phyloP scores from a whole-genome alignment of 2,329 filamentous ascomycete genomes.

The Samsoniella hepiali region DNA sequence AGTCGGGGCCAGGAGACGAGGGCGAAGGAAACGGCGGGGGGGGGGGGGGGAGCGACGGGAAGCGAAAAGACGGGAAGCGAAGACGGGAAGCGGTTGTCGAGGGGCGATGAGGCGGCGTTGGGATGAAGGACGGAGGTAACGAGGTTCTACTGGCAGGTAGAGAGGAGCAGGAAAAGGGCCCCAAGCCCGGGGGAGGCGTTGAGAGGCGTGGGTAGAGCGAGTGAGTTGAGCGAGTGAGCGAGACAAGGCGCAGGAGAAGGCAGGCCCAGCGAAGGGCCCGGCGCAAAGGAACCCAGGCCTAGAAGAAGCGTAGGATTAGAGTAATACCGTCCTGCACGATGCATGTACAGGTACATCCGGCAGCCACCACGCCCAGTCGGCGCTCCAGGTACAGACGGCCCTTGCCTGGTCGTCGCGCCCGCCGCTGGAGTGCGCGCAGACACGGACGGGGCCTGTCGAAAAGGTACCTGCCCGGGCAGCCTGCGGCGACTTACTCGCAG shows the following conservation, averaged over 20 bases:
- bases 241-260: no score
- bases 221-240: no score
- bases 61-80: neutral
- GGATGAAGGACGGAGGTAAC: neutral
- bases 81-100: neutral
- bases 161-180: neutral
- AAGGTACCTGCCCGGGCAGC: neutral
- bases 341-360: no score
- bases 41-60: neutral
- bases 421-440: neutral
- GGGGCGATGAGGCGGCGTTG: constrained; percentile 3
- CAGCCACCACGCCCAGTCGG: no score
- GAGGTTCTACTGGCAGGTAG: constrained; percentile 4
- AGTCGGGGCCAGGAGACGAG: neutral
- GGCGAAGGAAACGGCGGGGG: neutral
- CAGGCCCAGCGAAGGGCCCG: no score
- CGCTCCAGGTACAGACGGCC: neutral
- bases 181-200: neutral
- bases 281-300: no score
- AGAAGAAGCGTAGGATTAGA: no score
- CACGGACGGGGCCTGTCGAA: neutral
- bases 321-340: no score
- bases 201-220: no score
- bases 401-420: neutral
- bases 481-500: constrained; percentile 1